Percentiles rank a stretch among this genome's conserved stretches.
These are phyloP conservation scores for Leccinum broughii DNA, from an alignment of 768 basidiomycete genomes.

Conservation along the genomic window DNA sequence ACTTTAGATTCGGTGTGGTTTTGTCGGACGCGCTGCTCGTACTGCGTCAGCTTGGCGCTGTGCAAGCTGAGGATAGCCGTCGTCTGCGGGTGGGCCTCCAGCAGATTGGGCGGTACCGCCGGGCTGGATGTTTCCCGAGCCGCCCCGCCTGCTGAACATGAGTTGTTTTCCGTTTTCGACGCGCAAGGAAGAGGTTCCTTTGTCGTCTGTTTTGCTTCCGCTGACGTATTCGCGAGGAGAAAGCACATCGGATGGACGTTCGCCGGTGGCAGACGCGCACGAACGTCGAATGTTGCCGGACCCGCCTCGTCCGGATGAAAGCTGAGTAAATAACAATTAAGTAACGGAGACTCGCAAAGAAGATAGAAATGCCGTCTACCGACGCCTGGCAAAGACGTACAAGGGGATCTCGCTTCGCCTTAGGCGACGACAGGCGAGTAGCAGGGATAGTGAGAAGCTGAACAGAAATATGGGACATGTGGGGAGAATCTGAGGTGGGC, in stretches of 20 bases:
- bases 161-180: conserved; percentile 3
- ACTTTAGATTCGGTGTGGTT: conserved; percentile 15
- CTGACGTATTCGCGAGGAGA: background rate
- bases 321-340: conserved; percentile 8
- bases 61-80: conserved; percentile 25
- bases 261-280: background rate
- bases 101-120: background rate
- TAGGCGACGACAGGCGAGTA: background rate
- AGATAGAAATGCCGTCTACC: background rate
- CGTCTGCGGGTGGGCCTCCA: conserved; percentile 24
- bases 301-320: conserved; percentile 25
- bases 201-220: background rate
- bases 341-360: background rate
- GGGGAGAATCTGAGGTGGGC: background rate
- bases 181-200: background rate
- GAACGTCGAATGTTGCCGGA: conserved; percentile 22
- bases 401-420: conserved; percentile 6
- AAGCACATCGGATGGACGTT: background rate
- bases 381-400: conserved; percentile 16
- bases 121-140: conserved; percentile 26
- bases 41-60: conserved; percentile 11
- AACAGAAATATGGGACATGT: conserved; percentile 15
- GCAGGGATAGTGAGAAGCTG: background rate
- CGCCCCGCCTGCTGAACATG: conserved; percentile 26
- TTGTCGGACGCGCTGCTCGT: conserved; percentile 20